A percentile compares a stretch with the other conserved stretches of the same genome.
These are phyloP conservation scores for Reutealis trisperma DNA, from an alignment of 345 rosid species.

Conservation along the genomic window DNA sequence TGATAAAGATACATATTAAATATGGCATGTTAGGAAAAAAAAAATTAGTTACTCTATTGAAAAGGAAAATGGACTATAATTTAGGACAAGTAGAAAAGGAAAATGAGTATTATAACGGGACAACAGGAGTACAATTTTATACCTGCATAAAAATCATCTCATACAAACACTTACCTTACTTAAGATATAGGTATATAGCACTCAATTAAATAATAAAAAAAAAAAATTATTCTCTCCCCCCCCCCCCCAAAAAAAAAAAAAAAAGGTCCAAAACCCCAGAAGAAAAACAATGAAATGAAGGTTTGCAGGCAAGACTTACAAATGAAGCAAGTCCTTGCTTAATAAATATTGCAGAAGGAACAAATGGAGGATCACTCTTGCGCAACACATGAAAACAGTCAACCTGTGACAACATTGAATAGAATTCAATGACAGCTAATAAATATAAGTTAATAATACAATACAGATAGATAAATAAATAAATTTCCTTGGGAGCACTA, in stretches of 20 bases:
- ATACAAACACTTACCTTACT: too few relatives aligned
- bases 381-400: conserved; percentile 98
- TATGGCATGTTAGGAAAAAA: too few relatives aligned
- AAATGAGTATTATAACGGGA: too few relatives aligned
- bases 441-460: not conserved
- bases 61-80: too few relatives aligned
- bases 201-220: too few relatives aligned
- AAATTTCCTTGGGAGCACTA: not conserved
- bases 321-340: conserved; percentile 94
- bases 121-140: too few relatives aligned
- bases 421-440: conserved; percentile 1
- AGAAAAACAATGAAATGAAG: conserved; percentile 15
- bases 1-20: too few relatives aligned
- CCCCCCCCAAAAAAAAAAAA: not conserved
- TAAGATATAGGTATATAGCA: too few relatives aligned
- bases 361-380: conserved; percentile 93
- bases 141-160: too few relatives aligned
- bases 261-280: not conserved
- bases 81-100: not conserved
- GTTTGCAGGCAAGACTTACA: conserved; percentile 47
- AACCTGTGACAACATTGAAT: conserved; percentile 54
- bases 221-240: too few relatives aligned
- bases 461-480: not conserved
- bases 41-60: too few relatives aligned
- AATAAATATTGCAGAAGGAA: conserved; percentile 69